Base-by-base conservation (phyloP, 2,329 filamentous ascomycete genomes). In the Fusarium musae region DNA sequence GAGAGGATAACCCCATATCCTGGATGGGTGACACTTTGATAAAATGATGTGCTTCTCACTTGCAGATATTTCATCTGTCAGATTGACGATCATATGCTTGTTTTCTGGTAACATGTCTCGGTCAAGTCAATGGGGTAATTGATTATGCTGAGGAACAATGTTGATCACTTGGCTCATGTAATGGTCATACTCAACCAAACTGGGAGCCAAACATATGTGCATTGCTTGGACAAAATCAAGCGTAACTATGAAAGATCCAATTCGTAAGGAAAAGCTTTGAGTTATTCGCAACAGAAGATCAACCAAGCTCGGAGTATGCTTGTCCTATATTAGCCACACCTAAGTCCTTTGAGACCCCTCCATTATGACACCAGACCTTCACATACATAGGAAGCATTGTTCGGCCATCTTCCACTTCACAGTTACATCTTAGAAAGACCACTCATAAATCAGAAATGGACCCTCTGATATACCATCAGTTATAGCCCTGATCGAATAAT, bases 1-100 rank as follows among this genome's bases (percentile, higher is more conserved):
- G 42, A 90, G 90, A 23, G 75, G 82, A 49, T 85, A 91, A 69
- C 90, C 90, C 30, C n/a, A n/a, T 32, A 52, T 39, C 34, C 28
- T 47, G 23, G 9, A 34, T 37, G 56, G n/a, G n/a, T 59, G n/a
- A 16, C 28, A 62, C n/a, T 28, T 28, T 21, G 26, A 40, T 32
- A 15, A 9, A 53, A 61, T 23, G 5, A 16, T 12, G 11, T n/a
- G 23, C 15, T 65, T 49, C 16, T 49, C 43, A 28, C 23, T 65
- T 65, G 32, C 44, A 66, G 37, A 26, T 50, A 28, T 59, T 39
- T 26, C 19, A 40, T 17, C 47, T 47, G 23, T 16, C 17, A 49
- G 37, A 23, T 53, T 26, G 34, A 17, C 36, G 53, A 49, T 53
- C 40, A n/a, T 28, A 15, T 32, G 15, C 17, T 28, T 47, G 21